These are phyloP conservation scores for Barbatosphaeria neglecta DNA, from an alignment of 495 filamentous ascomycete species.

Conservation along the genomic window DNA sequence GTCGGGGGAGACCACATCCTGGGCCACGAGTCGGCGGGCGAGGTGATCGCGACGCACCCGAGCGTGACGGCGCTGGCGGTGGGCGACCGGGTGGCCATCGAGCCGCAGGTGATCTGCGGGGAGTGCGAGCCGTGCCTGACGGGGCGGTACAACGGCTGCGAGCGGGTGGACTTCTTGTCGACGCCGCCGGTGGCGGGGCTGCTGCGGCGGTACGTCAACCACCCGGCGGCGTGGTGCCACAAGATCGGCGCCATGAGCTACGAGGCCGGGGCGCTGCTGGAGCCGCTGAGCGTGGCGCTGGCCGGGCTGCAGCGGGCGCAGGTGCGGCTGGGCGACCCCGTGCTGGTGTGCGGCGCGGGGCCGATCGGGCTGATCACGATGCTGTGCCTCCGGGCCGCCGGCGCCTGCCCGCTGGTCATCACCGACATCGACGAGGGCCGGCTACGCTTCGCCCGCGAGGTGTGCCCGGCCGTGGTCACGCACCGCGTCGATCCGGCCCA, in stretches of 20 bases:
- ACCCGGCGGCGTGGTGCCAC: conserved; percentile 85
- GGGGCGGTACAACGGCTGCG: conserved; percentile 87
- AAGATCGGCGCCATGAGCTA: conserved; percentile 84
- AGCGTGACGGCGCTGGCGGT: conserved; percentile 61
- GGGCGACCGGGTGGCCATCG: conserved; percentile 81
- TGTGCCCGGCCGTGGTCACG: conserved; percentile 61
- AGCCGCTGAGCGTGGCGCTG: conserved; percentile 76
- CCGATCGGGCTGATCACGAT: conserved; percentile 83
- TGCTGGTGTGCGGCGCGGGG: conserved; percentile 79
- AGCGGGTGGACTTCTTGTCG: conserved; percentile 70
- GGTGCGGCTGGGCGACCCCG: conserved; percentile 69
- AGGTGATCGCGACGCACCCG: conserved; percentile 69
- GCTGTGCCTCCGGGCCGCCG: conserved; percentile 70
- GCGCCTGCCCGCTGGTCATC: conserved; percentile 76
- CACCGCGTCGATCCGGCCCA: conserved; percentile 57
- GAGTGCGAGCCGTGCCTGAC: conserved; percentile 82
- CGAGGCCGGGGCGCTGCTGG: conserved; percentile 77
- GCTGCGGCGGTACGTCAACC: conserved; percentile 83
- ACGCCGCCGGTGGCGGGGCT: conserved; percentile 85
- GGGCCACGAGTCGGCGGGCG: conserved; percentile 83
- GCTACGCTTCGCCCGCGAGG: conserved; percentile 66
- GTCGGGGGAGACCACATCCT: conserved; percentile 78
- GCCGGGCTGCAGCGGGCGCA: conserved; percentile 71
- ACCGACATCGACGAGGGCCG: conserved; percentile 86
- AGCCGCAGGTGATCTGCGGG: conserved; percentile 84